Base-by-base conservation (phyloP, 352 stramenopile species). In the Phytophthora fragariae region DNA sequence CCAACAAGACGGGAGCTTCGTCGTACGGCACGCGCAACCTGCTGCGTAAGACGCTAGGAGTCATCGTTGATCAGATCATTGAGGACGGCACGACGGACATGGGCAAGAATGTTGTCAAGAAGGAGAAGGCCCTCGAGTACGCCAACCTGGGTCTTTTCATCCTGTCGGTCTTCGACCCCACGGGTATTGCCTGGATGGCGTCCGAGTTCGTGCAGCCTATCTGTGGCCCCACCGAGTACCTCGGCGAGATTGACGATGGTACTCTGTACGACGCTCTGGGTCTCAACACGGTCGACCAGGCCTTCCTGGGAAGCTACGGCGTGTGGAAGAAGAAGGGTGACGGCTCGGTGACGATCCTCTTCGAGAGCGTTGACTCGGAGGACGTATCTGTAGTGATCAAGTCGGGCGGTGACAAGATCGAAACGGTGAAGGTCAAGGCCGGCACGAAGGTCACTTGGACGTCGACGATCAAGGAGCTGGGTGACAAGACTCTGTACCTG, bases 161-260 rank as follows among this genome's bases (percentile, higher is more conserved):
- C 1, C 62, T 91, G 41, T 75, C 81, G 7, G 73, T 77, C 14
- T 83, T 91, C 12, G 81, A 91, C 46, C 77, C 80, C 0, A 91
- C 76, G 6, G 79, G 81, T 55, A 73, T 91, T 59, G 80, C 78
- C 12, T 76, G 62, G 54, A 79, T 91, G 72, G 75, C 75, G 0
- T 80, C 76, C 31, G 77, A 86, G 66, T 91, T 83, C 33, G 71
- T 89, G 3, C 79, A 91, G 71, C 77, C 83, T 31, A 88, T 88
- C 33, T 91, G 83, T 73, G 79, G 81, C 2, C 83, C 83, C 0
- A 85, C 74, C 4, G 65, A 75, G 10, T 80, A 78, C 55, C 44
- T 88, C 3, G 79, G 82, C 17, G 77, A 88, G 54, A 84, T 91
- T 35, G 83, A 91, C 27, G 80, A 85, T 24, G 83, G 83, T 3